These are phyloP conservation scores for Paramecium pentaurelia DNA, from an alignment of 73 alveolate genomes.

Conservation along the genomic window DNA sequence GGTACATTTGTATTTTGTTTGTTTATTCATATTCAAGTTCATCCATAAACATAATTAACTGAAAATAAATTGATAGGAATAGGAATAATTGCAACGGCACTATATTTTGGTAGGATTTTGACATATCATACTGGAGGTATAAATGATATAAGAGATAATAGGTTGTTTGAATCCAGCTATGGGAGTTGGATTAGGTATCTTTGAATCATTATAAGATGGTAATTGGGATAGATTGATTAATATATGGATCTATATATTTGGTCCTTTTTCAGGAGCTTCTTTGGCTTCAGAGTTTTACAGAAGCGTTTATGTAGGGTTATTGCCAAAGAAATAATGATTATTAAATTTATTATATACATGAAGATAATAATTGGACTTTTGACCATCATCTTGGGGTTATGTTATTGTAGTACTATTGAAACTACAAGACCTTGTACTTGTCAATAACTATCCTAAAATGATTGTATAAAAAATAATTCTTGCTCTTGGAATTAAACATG, in stretches of 20 bases:
- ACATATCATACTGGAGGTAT: constrained; percentile 51
- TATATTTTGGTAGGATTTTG: constrained; percentile 18
- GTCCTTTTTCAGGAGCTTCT: constrained; percentile 31
- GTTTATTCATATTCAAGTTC: constrained; percentile 40
- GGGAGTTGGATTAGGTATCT: constrained; percentile 45
- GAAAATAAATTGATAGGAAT: constrained; percentile 13
- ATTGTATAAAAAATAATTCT: neutral
- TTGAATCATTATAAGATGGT: neutral
- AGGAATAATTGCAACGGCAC: constrained; percentile 7
- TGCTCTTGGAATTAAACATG: constrained; percentile 10
- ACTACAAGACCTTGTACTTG: neutral
- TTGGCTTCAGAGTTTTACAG: constrained; percentile 31
- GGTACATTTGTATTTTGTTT: constrained; percentile 43
- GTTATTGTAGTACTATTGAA: neutral
- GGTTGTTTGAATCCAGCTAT: constrained; percentile 53
- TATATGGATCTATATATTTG: constrained; percentile 44
- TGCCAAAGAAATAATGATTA: constrained; percentile 15
- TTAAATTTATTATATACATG: neutral
- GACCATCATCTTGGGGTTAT: neutral
- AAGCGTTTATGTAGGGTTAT: neutral
- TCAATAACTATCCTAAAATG: neutral
- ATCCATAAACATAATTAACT: neutral
- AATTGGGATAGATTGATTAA: constrained; percentile 34
- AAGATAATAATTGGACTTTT: neutral
- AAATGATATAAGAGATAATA: neutral